Base-by-base conservation (phyloP, 257 asterid species). In the Forsythia viridissima region DNA sequence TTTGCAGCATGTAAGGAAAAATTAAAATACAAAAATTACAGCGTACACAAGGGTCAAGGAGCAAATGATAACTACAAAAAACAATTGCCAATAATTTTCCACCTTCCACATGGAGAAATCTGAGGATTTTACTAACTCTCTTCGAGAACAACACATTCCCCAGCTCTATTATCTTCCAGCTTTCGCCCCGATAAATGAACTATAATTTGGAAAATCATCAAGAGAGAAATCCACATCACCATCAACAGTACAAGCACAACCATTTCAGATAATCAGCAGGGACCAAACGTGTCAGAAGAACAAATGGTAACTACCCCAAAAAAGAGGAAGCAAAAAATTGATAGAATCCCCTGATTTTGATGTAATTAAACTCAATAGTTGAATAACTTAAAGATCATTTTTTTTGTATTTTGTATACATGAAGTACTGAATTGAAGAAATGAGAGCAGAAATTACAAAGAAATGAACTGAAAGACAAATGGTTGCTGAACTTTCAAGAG, bases 51-150 rank as follows among this genome's bases (percentile, higher is more conserved):
- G 34, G 44, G 44, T 4, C 44, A 41, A 8, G 2, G 8, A 4
- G 44, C 44, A 41, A 8, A 41, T 41, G 44, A 41, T 41, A 30
- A 24, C 24, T 24, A 24, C 24, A 24, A 0, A 24, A 24, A 24
- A 24, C 24, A 24, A 30, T 30, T 30, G 34, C 34, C 34, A 30
- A 30, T 30, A 30, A 30, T 6, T 13, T 48, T 48, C 40, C 82
- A 92, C 98, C 96, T 92, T 94, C 97, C 97, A 92, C 85, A 92
- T 74, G 71, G 97, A 97, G 87, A 94, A 94, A 82, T 94, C 98
- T 51, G 91, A 75, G 97, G 93, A 84, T 94, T 89, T 70, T 77
- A 80, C 88, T 94, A 90, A 70, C 97, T 90, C 34, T 75, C 80
- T 82, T 92, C 96, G 63, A 92, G 89, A 75, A 92, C 95, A 83